phyloP scores from a whole-genome alignment of 306 rosid species.

The Pterocarpus macrocarpus region DNA sequence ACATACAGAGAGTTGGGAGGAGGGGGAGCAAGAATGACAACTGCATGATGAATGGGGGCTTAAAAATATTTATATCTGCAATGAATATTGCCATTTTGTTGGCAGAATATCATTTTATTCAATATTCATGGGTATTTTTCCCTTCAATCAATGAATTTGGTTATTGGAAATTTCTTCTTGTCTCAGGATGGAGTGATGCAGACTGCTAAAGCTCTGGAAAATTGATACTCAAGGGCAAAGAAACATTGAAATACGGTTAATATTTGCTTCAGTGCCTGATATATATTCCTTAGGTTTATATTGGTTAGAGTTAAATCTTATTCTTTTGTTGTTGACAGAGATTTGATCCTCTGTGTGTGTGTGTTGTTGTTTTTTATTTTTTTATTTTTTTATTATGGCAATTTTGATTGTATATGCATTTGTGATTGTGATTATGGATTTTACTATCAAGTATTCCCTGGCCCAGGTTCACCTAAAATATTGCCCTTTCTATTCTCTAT shows the following conservation, averaged over 20 bases:
- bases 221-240: constrained; percentile 23
- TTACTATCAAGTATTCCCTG: background rate
- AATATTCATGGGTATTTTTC: background rate
- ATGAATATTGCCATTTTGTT: background rate
- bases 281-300: background rate
- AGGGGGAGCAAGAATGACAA: too few species aligned
- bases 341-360: background rate
- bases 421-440: background rate
- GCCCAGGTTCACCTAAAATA: background rate
- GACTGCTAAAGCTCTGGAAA: constrained; percentile 33
- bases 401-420: background rate
- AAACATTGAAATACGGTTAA: constrained; percentile 21
- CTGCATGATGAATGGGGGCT: too few species aligned
- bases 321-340: background rate
- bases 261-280: constrained; percentile 1
- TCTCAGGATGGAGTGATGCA: constrained; percentile 40
- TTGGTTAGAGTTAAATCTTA: background rate
- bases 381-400: background rate
- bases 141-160: constrained; percentile 26
- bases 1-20: too few species aligned
- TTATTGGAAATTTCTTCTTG: constrained; percentile 30
- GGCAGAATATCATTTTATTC: background rate
- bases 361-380: too few species aligned
- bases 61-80: too few species aligned
- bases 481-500: background rate